Evolutionary conservation across 495 filamentous ascomycete species (phyloP).

Genomic region (Pyronema omphalodes): DNA sequence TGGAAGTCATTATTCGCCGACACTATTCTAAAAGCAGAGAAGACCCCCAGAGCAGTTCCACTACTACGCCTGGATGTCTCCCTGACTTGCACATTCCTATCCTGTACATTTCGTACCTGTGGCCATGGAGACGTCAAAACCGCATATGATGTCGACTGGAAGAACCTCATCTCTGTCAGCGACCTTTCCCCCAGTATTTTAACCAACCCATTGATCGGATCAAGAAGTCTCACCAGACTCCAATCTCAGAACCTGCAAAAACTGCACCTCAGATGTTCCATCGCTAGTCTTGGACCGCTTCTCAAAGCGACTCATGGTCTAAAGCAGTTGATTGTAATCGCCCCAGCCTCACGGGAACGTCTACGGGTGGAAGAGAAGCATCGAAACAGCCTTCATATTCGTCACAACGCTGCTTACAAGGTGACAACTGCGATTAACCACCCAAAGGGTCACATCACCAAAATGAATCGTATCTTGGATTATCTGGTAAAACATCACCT

Average conservation of each 20-base stretch:
- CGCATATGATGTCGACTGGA: background rate
- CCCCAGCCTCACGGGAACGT: background rate
- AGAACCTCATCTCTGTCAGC: background rate
- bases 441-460: background rate
- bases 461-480: slow-evolving; percentile 6
- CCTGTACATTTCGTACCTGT: background rate
- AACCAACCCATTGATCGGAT: background rate
- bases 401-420: background rate
- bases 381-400: background rate
- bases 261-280: background rate
- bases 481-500: slow-evolving; percentile 9
- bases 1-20: slow-evolving; percentile 10
- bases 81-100: background rate
- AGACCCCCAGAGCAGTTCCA: background rate
- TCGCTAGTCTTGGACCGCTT: background rate
- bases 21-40: background rate
- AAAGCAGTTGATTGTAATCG: background rate
- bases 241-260: background rate
- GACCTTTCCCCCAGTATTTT: background rate
- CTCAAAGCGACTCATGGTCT: background rate
- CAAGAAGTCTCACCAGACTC: background rate
- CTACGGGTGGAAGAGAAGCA: background rate
- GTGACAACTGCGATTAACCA: background rate
- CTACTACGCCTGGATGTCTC: background rate
- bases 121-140: no score